Evolutionary conservation across 257 asterid genomes (phyloP).

Genomic region (Jacaranda mimosifolia): DNA sequence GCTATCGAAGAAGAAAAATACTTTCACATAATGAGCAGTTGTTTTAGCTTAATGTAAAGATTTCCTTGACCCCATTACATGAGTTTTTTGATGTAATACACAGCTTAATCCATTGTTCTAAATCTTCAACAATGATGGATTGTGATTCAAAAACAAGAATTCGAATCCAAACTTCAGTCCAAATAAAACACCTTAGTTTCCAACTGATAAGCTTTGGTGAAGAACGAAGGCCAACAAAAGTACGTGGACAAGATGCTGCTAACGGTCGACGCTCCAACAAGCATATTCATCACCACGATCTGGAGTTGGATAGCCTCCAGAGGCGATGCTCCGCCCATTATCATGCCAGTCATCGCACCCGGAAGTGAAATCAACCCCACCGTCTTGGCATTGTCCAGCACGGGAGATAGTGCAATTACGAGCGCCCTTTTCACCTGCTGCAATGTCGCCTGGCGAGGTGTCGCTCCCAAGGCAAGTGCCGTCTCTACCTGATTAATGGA

Average conservation of each 20-base stretch:
- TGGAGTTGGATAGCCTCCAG: conserved; percentile 87
- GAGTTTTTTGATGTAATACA: too few species aligned
- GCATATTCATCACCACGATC: conserved; percentile 93
- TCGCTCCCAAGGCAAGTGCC: conserved; percentile 91
- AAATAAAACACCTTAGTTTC: conserved; percentile 69
- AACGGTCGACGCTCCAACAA: conserved; percentile 82
- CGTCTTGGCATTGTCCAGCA: conserved; percentile 88
- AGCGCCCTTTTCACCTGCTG: conserved; percentile 91
- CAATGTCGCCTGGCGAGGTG: conserved; percentile 87
- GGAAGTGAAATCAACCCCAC: conserved; percentile 92
- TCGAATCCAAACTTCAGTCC: conserved; percentile 46
- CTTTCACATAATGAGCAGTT: too few species aligned
- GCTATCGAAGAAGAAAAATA: too few species aligned
- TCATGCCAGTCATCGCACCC: conserved; percentile 97
- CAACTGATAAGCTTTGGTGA: conserved; percentile 86
- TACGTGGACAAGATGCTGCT: conserved; percentile 90
- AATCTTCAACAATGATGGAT: too few species aligned
- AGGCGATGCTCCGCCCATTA: conserved; percentile 99
- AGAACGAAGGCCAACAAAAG: conserved; percentile 91
- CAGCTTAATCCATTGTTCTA: too few species aligned
- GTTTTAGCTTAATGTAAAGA: not conserved
- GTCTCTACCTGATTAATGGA: conserved; percentile 74
- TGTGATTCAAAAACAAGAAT: too few species aligned
- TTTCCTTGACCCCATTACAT: not conserved
- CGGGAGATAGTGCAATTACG: conserved; percentile 86